These are phyloP conservation scores for Leccinum subrobustum DNA, from an alignment of 1,284 basidiomycete genomes.

Conservation along the genomic window DNA sequence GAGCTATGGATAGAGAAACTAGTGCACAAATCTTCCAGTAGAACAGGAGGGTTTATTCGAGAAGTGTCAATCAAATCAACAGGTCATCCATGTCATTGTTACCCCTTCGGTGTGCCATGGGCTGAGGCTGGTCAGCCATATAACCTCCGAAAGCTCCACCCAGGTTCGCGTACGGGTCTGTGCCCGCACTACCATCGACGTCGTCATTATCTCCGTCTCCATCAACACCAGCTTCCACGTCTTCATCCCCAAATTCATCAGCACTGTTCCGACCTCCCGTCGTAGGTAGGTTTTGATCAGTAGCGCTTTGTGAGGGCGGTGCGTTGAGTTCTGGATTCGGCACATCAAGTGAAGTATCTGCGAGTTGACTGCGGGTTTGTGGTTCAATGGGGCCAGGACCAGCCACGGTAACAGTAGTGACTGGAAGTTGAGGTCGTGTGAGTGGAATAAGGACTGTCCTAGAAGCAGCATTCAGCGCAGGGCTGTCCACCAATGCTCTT, in stretches of 20 bases:
- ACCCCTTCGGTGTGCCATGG: slow-evolving; percentile 38
- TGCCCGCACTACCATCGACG: slow-evolving; percentile 30
- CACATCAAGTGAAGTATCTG: slow-evolving; percentile 24
- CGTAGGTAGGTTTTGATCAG: slow-evolving; percentile 2
- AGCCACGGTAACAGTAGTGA: slow-evolving; percentile 46
- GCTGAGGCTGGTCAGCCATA: slow-evolving; percentile 60
- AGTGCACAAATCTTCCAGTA: slow-evolving; percentile 8
- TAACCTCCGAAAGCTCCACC: slow-evolving; percentile 71
- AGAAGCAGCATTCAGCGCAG: slow-evolving; percentile 74
- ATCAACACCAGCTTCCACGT: slow-evolving; percentile 22
- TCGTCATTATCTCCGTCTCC: slow-evolving; percentile 36
- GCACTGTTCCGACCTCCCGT: background rate
- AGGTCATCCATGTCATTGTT: slow-evolving; percentile 46
- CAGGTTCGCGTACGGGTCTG: slow-evolving; percentile 75
- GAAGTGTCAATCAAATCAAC: slow-evolving; percentile 43
- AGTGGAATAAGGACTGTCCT: slow-evolving; percentile 68
- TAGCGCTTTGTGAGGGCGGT: slow-evolving; percentile 8
- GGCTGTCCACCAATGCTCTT: slow-evolving; percentile 72
- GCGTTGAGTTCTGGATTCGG: slow-evolving; percentile 16
- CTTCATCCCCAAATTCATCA: slow-evolving; percentile 12
- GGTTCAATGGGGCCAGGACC: slow-evolving; percentile 72
- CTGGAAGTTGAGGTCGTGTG: slow-evolving; percentile 50
- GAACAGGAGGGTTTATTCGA: background rate
- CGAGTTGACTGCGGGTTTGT: slow-evolving; percentile 16
- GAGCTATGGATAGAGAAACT: slow-evolving; percentile 1